These are phyloP conservation scores for Willaertia magna DNA, from an alignment of 208 protist genomes.

Conservation along the genomic window DNA sequence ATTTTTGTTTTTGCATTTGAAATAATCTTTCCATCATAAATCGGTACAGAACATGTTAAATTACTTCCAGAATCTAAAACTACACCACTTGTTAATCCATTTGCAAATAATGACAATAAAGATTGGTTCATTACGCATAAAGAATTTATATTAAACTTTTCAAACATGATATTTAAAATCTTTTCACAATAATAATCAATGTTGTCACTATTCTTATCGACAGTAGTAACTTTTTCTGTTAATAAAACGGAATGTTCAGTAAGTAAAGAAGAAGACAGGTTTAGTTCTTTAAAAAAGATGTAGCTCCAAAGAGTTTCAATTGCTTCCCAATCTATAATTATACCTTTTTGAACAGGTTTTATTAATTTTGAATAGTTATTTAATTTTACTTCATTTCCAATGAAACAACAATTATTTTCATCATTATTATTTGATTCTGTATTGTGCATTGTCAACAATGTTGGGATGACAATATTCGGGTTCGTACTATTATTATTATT, in stretches of 20 bases:
- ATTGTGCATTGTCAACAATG: too few species aligned
- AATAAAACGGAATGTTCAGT: conserved; percentile 22
- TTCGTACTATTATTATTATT: too few species aligned
- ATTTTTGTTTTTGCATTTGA: background rate
- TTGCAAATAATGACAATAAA: background rate
- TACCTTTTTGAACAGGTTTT: conserved; percentile 33
- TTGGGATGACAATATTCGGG: too few species aligned
- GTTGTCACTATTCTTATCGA: conserved; percentile 60
- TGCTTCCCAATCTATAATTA: conserved; percentile 32
- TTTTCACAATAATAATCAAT: too few species aligned
- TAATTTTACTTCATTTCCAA: too few species aligned
- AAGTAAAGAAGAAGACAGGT: background rate
- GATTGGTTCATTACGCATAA: background rate
- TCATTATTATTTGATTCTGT: too few species aligned
- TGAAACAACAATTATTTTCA: too few species aligned
- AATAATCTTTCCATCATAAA: background rate
- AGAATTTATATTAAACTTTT: background rate
- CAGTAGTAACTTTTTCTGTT: conserved; percentile 40
- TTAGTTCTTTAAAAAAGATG: background rate
- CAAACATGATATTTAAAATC: background rate
- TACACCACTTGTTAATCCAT: background rate
- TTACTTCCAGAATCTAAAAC: background rate
- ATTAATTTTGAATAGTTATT: too few species aligned
- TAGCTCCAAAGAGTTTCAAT: conserved; percentile 47
- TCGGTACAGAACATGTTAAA: background rate